Base-by-base conservation (phyloP, 352 stramenopile species). In the Phytophthora pini region DNA sequence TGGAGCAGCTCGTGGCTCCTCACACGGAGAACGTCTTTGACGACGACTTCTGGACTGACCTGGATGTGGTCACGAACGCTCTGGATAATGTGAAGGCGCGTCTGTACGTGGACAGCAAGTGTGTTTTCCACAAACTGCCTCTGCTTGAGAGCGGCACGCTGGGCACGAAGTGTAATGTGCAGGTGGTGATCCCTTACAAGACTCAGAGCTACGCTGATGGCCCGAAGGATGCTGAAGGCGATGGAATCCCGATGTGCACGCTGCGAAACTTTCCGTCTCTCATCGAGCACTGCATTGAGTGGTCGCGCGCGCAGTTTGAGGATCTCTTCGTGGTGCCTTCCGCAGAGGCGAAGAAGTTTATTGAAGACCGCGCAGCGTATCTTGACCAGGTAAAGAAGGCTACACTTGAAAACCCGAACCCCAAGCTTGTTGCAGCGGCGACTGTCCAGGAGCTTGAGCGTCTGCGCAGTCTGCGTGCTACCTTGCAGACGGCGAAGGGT, bases 11-110 rank as follows among this genome's bases (percentile, higher is more conserved):
- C 34, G 87, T 95, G 3, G 83, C 76, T 17, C 82, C 87, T 29
- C 84, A 92, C 64, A 93, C 87, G 15, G 85, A 95, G 68, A 90
- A 92, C 22, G 70, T 89, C 13, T 95, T 95, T 54, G 51, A 95
- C 47, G 87, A 93, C 39, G 74, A 87, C 13, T 95, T 95, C 43
- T 95, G 87, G 87, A 88, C 78, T 10, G 76, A 90, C 61, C 17
- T 93, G 45, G 88, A 99, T 74, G 62, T 99, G 2, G 97, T 99
- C 6, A 92, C 99, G n/a, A 99, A 99, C 69, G 98, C 97, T 1
- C 75, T 99, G 12, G 98, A 99, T 84, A 99, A 99, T 74, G 87
- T 99, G 5, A 98, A 98, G 68, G 98, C 98, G 24, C 87, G 98
- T 40, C 76, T 98, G 56, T 98, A 99, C 57, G 98, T 99, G 46